phyloP scores from a whole-genome alignment of 495 filamentous ascomycete genomes.

The Penicillium nucicola region DNA sequence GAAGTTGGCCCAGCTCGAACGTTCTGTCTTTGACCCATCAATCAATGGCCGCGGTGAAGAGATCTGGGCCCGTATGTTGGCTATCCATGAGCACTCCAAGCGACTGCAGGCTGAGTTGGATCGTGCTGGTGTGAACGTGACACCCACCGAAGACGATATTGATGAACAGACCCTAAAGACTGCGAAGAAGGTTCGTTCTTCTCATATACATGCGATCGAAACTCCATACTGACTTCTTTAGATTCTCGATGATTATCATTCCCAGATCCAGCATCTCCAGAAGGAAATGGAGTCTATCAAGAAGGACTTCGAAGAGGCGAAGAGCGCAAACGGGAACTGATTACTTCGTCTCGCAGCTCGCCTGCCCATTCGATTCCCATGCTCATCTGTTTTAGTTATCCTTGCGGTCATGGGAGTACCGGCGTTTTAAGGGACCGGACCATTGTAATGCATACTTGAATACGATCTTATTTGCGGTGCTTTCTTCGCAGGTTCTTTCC shows the following conservation, averaged over 20 bases:
- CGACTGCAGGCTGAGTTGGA: constrained; percentile 77
- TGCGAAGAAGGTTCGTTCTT: constrained; percentile 72
- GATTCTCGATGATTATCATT: constrained; percentile 88
- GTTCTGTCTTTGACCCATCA: constrained; percentile 74
- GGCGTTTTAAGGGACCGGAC: constrained; percentile 22
- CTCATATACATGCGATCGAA: neutral
- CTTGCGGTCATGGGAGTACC: constrained; percentile 24
- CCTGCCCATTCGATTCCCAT: constrained; percentile 5
- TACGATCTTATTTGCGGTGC: constrained; percentile 10
- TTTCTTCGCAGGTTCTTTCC: neutral
- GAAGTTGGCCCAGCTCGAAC: constrained; percentile 74
- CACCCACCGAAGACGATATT: constrained; percentile 52
- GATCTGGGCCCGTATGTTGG: constrained; percentile 93
- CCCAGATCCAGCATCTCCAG: constrained; percentile 80
- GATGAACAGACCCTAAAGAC: constrained; percentile 76
- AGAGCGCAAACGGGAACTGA: constrained; percentile 43
- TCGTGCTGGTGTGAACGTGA: constrained; percentile 52
- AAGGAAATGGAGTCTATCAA: constrained; percentile 75
- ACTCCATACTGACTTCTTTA: constrained; percentile 33
- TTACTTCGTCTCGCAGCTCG: neutral
- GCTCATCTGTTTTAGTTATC: constrained; percentile 11
- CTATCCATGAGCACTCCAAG: constrained; percentile 74
- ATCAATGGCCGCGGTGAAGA: constrained; percentile 83
- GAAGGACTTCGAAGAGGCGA: constrained; percentile 76
- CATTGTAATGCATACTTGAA: constrained; percentile 27